phyloP scores from a whole-genome alignment of 1,284 basidiomycete species.

The Stereum hirsutum region DNA sequence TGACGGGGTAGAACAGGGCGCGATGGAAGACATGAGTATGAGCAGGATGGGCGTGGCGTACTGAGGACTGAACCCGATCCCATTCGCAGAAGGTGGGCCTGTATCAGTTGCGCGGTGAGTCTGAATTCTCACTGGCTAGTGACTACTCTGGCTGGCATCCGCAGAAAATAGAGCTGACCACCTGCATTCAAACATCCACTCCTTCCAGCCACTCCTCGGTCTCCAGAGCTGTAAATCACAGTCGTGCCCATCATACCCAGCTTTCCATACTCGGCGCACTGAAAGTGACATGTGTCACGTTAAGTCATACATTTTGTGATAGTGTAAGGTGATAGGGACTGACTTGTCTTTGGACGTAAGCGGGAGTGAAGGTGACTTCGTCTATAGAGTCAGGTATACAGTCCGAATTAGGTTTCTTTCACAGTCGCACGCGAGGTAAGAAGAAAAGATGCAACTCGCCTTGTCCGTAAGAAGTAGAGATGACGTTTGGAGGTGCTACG shows the following conservation, averaged over 20 bases:
- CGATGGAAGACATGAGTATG: no score
- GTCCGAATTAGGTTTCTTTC: no score
- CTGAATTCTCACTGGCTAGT: no score
- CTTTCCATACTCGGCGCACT: conserved; percentile 34
- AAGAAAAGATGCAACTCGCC: background rate
- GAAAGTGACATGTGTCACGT: no score
- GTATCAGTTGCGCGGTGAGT: no score
- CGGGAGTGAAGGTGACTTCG: conserved; percentile 24
- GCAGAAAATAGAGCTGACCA: conserved; percentile 9
- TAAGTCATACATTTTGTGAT: no score
- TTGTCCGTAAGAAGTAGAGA: conserved; percentile 30
- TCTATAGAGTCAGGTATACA: no score
- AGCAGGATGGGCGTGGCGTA: no score
- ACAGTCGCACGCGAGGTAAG: no score
- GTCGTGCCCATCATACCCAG: conserved; percentile 26
- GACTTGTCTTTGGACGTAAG: conserved; percentile 27
- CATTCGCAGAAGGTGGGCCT: conserved; percentile 9
- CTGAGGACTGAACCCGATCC: conserved; percentile 21
- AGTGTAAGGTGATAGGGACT: no score
- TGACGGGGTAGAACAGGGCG: no score
- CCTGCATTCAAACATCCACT: conserved; percentile 17
- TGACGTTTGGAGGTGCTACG: conserved; percentile 26
- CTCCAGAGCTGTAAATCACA: conserved; percentile 24
- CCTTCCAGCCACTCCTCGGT: conserved; percentile 22
- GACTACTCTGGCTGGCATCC: no score